Base-by-base conservation (phyloP, 176 grass and related monocot genomes). In the Oryza officinalis region DNA sequence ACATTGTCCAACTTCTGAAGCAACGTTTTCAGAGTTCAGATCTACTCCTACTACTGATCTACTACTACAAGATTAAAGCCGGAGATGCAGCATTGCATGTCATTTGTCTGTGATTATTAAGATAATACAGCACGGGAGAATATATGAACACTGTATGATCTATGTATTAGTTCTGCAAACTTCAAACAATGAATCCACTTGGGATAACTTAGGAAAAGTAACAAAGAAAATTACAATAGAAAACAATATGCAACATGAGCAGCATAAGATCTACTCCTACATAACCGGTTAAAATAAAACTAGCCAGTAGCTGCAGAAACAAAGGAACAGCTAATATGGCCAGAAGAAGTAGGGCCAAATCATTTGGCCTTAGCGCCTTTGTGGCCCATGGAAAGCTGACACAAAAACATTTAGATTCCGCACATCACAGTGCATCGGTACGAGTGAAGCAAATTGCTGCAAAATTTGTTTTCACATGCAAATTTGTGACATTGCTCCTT, bases 391-490 rank as follows among this genome's bases (percentile, higher is more conserved):
- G 23, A 89, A 85, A 85, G 77, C 71, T 77, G 83, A 81, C 78
- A 82, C 12, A 71, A 85, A 46, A 80, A 81, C 65, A 89, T 77
- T 52, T 77, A 85, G 87, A 81, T 85, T 46, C 69, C 74, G 73
- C 67, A 13, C 81, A 79, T 61, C 65, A 25, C 50, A 25, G 31
- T 63, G 65, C 72, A 78, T 77, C 72, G 83, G 14, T 81, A 8
- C 20, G 66, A 52, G 72, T 14, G 72, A 71, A 31, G 41, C 78
- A 71, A 81, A 44, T 86, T 76, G 41, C 52, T 81, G 65, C 77
- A 26, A 50, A 26, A 25, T n/a, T 11, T 81, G 52, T 75, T 59
- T 46, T 80, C 77, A 49, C 26, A 63, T 54, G 26, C 45, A 43
- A 46, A 52, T 75, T 65, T 77, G 52, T 3, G 71, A 64, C 50